phyloP scores from a whole-genome alignment of 345 rosid genomes.

The Eucalyptus victrix region DNA sequence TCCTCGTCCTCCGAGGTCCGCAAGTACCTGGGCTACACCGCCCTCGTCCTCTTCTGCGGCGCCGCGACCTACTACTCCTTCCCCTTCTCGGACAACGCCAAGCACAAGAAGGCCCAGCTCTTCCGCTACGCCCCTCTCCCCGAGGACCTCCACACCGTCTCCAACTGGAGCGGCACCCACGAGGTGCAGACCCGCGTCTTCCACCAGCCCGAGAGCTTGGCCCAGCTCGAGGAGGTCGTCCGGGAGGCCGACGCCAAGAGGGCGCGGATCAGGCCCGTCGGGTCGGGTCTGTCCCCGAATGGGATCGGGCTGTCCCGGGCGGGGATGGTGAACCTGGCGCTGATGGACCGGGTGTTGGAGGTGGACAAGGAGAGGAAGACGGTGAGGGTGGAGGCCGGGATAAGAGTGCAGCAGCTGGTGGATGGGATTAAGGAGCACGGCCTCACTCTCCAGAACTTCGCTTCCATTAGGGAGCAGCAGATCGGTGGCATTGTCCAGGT shows the following conservation, averaged over 20 bases:
- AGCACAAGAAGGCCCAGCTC: constrained; percentile 84
- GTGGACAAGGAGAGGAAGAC: constrained; percentile 77
- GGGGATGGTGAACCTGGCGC: constrained; percentile 85
- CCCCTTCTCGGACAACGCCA: constrained; percentile 65
- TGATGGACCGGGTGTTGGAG: constrained; percentile 77
- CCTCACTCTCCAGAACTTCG: constrained; percentile 86
- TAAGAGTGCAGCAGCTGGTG: constrained; percentile 80
- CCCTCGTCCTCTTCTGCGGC: constrained; percentile 68
- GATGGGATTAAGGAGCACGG: constrained; percentile 76
- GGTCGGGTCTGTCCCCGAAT: constrained; percentile 87
- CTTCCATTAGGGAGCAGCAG: constrained; percentile 96
- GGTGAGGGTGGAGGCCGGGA: constrained; percentile 81
- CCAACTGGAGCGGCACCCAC: constrained; percentile 98
- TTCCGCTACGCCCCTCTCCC: constrained; percentile 91
- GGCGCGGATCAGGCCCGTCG: constrained; percentile 73
- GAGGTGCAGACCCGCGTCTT: constrained; percentile 91
- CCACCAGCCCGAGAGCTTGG: constrained; percentile 68
- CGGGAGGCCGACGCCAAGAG: constrained; percentile 45
- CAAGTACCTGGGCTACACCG: constrained; percentile 73
- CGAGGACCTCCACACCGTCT: constrained; percentile 86
- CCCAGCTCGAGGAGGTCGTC: constrained; percentile 58
- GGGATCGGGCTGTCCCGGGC: constrained; percentile 84
- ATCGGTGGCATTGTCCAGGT: constrained; percentile 99
- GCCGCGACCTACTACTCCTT: constrained; percentile 88
- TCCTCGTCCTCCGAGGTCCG: constrained; percentile 62